Conservation (phyloP, 257 asterid genomes). For the Primulina tabacum region DNA sequence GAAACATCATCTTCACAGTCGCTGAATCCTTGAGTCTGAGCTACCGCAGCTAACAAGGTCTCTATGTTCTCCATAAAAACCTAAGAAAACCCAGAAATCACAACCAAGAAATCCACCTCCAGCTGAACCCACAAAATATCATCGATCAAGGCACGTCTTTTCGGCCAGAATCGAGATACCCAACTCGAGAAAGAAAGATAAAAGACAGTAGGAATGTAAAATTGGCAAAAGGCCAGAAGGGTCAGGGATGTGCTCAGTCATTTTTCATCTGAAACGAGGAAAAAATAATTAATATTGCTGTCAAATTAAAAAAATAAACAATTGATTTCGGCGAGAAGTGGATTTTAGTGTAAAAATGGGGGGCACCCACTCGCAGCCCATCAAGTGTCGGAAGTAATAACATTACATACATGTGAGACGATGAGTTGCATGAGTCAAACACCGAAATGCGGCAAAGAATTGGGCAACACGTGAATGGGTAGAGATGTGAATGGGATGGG, state of each 20-base stretch:
- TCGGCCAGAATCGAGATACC: conserved; percentile 21
- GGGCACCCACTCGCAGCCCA: conserved; percentile 17
- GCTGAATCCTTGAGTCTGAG: conserved; percentile 54
- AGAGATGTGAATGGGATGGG: too few species aligned
- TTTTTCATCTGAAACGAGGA: conserved; percentile 26
- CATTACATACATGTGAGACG: conserved; percentile 1
- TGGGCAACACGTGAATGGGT: too few species aligned
- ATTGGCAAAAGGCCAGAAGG: conserved; percentile 26
- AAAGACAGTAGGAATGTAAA: conserved; percentile 24
- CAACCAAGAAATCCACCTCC: conserved; percentile 12
- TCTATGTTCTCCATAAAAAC: conserved; percentile 46
- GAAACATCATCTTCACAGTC: conserved; percentile 38
- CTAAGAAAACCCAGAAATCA: conserved; percentile 22
- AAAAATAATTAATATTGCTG: conserved; percentile 15
- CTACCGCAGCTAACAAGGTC: conserved; percentile 59
- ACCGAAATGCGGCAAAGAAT: conserved; percentile 13
- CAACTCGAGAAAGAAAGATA: conserved; percentile 20
- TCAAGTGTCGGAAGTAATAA: conserved; percentile 24
- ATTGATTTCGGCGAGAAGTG: conserved; percentile 37
- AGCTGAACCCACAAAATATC: conserved; percentile 16
- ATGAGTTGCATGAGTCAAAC: conserved; percentile 17
- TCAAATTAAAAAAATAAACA: background rate
- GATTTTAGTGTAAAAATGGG: conserved; percentile 14
- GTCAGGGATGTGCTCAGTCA: background rate
- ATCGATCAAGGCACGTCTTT: conserved; percentile 1